A percentile compares a stretch with the other conserved stretches of the same genome.
phyloP scores from a whole-genome alignment of 352 stramenopile species.

The Phytophthora cactorum region DNA sequence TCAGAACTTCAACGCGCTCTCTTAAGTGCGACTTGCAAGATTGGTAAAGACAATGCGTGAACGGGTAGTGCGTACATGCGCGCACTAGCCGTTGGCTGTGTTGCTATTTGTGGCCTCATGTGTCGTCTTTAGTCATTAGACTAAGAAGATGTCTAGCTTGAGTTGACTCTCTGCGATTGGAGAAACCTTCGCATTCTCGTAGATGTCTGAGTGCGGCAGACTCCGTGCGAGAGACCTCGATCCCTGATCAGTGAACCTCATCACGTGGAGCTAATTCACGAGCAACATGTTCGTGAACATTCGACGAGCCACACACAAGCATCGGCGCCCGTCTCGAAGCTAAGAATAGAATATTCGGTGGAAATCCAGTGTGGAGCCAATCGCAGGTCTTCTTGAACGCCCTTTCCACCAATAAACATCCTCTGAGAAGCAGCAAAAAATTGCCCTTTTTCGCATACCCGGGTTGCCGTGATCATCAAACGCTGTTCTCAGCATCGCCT shows the following conservation, averaged over 20 bases:
- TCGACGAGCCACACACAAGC: constrained; percentile 1
- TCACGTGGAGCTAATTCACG: too few relatives aligned
- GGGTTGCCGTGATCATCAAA: constrained; percentile 32
- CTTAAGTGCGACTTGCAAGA: constrained; percentile 18
- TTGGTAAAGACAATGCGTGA: neutral
- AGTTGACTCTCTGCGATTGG: constrained; percentile 27
- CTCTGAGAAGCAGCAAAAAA: constrained; percentile 17
- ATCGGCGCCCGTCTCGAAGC: constrained; percentile 32
- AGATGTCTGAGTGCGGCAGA: constrained; percentile 1
- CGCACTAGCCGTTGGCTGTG: constrained; percentile 1
- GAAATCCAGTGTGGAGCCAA: constrained; percentile 15
- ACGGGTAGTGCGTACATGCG: too few relatives aligned
- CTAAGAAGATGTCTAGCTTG: neutral
- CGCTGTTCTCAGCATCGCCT: neutral
- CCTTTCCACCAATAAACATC: constrained; percentile 29
- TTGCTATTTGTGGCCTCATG: neutral
- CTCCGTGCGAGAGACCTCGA: constrained; percentile 1
- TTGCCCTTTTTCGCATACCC: constrained; percentile 20
- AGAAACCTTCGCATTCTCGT: constrained; percentile 13
- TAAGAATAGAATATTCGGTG: constrained; percentile 34
- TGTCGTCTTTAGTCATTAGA: constrained; percentile 1
- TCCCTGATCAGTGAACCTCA: constrained; percentile 7
- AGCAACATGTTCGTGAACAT: constrained; percentile 36
- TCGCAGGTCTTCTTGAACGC: neutral
- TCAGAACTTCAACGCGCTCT: constrained; percentile 31